Evolutionary conservation across 2,329 filamentous ascomycete species (phyloP).

Genomic region (Sporothrix euskadiensis): DNA sequence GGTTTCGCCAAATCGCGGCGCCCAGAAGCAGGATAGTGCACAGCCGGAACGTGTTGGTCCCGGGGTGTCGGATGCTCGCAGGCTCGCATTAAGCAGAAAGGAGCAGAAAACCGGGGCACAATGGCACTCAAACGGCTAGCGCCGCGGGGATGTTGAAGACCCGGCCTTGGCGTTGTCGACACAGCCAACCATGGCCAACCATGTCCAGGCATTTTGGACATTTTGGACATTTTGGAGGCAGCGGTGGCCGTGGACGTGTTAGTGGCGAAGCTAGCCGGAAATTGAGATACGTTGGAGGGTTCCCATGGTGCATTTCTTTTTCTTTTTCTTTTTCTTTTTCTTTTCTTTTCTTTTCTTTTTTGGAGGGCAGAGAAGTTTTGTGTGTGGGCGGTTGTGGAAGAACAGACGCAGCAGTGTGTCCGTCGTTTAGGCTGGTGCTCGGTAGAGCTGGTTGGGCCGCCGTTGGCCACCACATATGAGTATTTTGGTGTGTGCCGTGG

Average conservation of each 20-base stretch:
- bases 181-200: not conserved
- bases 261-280: slow-evolving; percentile 17
- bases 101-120: not conserved
- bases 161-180: slow-evolving; percentile 1
- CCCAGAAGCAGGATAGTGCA: not conserved
- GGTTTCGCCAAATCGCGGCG: not conserved
- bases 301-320: slow-evolving; percentile 2
- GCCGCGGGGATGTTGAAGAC: slow-evolving; percentile 17
- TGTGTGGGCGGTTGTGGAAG: not conserved
- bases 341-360: too few relatives aligned
- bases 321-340: too few relatives aligned
- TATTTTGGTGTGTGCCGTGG: not conserved
- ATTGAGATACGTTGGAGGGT: not conserved
- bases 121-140: not conserved
- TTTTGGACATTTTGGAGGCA: not conserved
- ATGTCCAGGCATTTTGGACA: too few relatives aligned
- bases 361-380: too few relatives aligned
- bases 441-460: not conserved
- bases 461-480: not conserved
- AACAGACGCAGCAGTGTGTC: not conserved
- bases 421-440: not conserved
- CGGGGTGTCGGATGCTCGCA: slow-evolving; percentile 18
- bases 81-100: not conserved
- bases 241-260: not conserved
- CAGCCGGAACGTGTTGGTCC: not conserved